These are phyloP conservation scores for Rhynchosporium secalis DNA, from an alignment of 2,329 filamentous ascomycete species.

Conservation along the genomic window DNA sequence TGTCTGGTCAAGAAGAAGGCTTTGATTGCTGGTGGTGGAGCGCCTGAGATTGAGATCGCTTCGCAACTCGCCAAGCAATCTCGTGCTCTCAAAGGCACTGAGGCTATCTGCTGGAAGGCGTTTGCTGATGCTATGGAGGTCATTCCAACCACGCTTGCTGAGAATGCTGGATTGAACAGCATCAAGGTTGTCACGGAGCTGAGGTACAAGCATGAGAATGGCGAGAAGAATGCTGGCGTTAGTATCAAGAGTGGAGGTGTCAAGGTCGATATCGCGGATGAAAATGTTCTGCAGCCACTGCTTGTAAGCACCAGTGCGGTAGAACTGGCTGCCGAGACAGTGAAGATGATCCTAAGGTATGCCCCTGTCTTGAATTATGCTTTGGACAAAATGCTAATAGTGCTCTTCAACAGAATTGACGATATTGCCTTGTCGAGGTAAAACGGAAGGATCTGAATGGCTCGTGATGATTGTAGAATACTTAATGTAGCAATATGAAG, in stretches of 20 bases:
- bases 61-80: constrained; percentile 81
- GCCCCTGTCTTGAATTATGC: neutral
- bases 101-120: constrained; percentile 98
- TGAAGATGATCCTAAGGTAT: constrained; percentile 58
- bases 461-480: constrained; percentile 28
- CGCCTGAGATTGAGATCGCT: constrained; percentile 94
- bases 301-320: constrained; percentile 97
- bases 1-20: constrained; percentile 99
- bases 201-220: constrained; percentile 89
- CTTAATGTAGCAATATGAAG: constrained; percentile 29
- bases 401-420: constrained; percentile 27
- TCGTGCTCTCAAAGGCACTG: constrained; percentile 82
- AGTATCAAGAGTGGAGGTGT: constrained; percentile 98
- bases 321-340: constrained; percentile 94
- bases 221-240: constrained; percentile 93
- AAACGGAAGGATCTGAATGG: constrained; percentile 13
- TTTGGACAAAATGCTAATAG: constrained; percentile 14
- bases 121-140: constrained; percentile 98
- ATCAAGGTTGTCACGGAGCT: constrained; percentile 98
- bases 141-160: constrained; percentile 91
- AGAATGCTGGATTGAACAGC: constrained; percentile 96
- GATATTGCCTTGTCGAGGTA: constrained; percentile 38
- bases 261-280: constrained; percentile 93
- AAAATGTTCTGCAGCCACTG: constrained; percentile 94
- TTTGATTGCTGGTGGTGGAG: constrained; percentile 95